Conservation (phyloP, 1,139 yeast species). For the Geotrichum phurueaensis region DNA sequence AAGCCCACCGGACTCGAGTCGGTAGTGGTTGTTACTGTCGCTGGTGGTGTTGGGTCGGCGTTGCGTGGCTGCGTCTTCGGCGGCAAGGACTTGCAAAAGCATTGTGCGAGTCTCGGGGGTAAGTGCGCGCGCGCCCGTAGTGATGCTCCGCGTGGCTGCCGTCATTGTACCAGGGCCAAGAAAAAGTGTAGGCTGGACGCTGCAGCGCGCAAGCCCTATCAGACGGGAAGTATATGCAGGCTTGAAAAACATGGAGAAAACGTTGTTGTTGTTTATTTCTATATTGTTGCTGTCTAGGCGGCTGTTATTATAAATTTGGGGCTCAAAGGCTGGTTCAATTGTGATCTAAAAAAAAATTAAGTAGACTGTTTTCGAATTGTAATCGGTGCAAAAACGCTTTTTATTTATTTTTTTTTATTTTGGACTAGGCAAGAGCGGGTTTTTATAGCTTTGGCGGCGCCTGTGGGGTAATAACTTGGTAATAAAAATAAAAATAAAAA, state of each 20-base stretch:
- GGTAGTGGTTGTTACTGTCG: background rate
- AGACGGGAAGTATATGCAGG: background rate
- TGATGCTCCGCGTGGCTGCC: background rate
- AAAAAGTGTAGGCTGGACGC: background rate
- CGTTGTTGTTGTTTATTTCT: too few species aligned
- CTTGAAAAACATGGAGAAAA: too few species aligned
- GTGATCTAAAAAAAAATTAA: background rate
- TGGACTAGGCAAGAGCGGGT: background rate
- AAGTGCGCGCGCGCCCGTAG: background rate
- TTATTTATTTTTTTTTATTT: background rate
- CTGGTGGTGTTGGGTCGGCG: background rate
- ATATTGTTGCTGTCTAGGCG: too few species aligned
- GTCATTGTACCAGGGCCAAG: background rate
- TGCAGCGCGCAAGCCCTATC: background rate
- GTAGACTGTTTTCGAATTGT: too few species aligned
- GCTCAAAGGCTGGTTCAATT: background rate
- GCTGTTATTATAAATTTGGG: too few species aligned
- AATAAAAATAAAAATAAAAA: too few species aligned
- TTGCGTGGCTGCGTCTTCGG: background rate
- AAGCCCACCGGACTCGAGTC: constrained; percentile 28
- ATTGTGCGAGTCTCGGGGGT: background rate
- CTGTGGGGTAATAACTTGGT: background rate
- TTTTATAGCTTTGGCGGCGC: background rate
- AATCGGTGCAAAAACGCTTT: background rate
- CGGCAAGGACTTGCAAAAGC: background rate